Conservation (phyloP, 805 yeast genomes). For the Kazachstania kunashirensis region DNA sequence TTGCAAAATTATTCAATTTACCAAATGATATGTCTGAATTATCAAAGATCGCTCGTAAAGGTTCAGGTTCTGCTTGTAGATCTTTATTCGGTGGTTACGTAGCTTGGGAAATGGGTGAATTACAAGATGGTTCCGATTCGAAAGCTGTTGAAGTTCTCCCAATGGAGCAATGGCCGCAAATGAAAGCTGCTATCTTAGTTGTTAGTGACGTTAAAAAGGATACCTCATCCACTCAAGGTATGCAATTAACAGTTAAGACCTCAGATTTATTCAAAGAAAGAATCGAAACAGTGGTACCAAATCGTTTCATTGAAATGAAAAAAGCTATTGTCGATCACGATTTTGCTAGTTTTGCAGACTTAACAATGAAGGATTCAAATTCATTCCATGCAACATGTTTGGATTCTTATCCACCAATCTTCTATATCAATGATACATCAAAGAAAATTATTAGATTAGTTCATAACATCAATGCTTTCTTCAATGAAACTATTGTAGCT, state of each 20-base stretch:
- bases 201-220: conserved; percentile 92
- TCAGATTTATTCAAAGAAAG: conserved; percentile 80
- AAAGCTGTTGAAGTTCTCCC: conserved; percentile 90
- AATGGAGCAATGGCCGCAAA: conserved; percentile 76
- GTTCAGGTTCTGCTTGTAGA: conserved; percentile 97
- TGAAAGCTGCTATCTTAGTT: conserved; percentile 86
- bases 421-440: conserved; percentile 86
- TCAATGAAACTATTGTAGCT: conserved; percentile 63
- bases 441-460: conserved; percentile 69
- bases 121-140: conserved; percentile 77
- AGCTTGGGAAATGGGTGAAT: conserved; percentile 95
- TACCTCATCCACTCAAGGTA: conserved; percentile 88
- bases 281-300: conserved; percentile 74
- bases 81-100: conserved; percentile 96
- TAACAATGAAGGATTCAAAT: conserved; percentile 94
- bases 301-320: conserved; percentile 75
- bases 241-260: conserved; percentile 90
- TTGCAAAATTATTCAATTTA: conserved; percentile 73
- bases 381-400: conserved; percentile 97
- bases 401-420: conserved; percentile 92
- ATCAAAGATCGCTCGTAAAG: conserved; percentile 91
- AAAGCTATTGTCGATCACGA: conserved; percentile 62
- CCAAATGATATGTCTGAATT: conserved; percentile 81
- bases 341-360: conserved; percentile 71
- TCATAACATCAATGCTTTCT: conserved; percentile 61